Evolutionary conservation across 805 yeast species (phyloP), one percentile per base, ranked within the genome.

Genomic region (Candida maesae): DNA sequence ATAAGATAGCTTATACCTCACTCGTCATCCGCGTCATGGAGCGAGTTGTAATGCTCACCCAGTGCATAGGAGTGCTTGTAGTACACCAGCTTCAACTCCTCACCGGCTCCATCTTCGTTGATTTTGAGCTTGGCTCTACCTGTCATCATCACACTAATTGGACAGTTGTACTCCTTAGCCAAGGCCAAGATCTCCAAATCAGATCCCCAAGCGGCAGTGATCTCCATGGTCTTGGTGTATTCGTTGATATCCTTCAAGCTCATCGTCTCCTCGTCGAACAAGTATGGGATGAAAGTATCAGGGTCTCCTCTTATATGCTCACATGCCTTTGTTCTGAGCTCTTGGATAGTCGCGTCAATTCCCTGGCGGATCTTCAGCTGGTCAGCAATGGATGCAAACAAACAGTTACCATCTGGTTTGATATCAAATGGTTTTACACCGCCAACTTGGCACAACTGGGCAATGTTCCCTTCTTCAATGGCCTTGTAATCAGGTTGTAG

Each of bases 141-240:
- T 35, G 88, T 84, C 70, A 84, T 78, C 65, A 81, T 69, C 10
- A 91, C 81, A 35, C 80, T 70, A n/a, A 91, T 77, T 0, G 89
- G 85, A 50, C 85, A 79, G 44, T 81, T 70, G 52, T 71, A 84
- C n/a, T 76, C 77, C 44, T 78, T 72, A 1, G 95, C 73, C 30
- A 90, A 67, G 0, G 97, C 96, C 56, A 86, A 61, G 15, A 91
- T 79, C 66, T 91, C 99, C 68, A 88, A 68, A 53, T 93, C 97
- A 8, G 96, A 93, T 19, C 99, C 99, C 99, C 99, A 91, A 70
- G 85, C 76, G 0, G 95, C 80, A 0, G 96, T 87, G n/a, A 61
- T 68, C 44, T 75, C 84, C 43, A 91, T 70, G 47, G 80, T 82
- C 3, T 67, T 61, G 3, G 86, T 74, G 59, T 93, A 93, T 17